phyloP scores from a whole-genome alignment of 768 basidiomycete genomes.

The Saitozyma sp. region DNA sequence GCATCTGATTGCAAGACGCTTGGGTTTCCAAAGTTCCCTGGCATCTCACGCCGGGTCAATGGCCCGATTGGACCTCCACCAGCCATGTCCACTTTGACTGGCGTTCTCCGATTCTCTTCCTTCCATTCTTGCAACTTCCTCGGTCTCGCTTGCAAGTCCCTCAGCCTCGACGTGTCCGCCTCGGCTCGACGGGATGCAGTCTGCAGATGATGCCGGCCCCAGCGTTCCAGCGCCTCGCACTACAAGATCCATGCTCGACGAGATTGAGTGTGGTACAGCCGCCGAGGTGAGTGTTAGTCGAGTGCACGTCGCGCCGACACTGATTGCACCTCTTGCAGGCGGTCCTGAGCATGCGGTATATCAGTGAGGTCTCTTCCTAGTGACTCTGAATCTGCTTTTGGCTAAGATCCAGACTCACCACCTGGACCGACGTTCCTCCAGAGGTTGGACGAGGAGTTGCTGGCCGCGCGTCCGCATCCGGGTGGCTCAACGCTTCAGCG shows the following conservation, averaged over 20 bases:
- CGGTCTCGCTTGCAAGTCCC: too few species aligned
- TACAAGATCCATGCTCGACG: slow-evolving; percentile 14
- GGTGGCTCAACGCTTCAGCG: slow-evolving; percentile 34
- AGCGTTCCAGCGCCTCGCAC: too few species aligned
- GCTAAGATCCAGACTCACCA: slow-evolving; percentile 23
- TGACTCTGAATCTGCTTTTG: not conserved
- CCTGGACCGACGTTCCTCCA: slow-evolving; percentile 39
- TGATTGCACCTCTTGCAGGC: slow-evolving; percentile 8
- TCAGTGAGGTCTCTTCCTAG: slow-evolving; percentile 17
- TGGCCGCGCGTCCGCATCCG: slow-evolving; percentile 26
- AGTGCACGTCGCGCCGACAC: not conserved
- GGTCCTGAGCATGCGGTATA: slow-evolving; percentile 30
- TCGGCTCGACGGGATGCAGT: too few species aligned
- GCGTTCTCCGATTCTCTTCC: too few species aligned
- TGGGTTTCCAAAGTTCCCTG: too few species aligned
- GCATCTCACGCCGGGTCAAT: too few species aligned
- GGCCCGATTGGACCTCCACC: too few species aligned
- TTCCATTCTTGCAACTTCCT: too few species aligned
- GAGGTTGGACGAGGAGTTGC: slow-evolving; percentile 29
- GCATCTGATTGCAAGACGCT: too few species aligned
- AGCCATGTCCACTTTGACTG: too few species aligned
- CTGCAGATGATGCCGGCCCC: too few species aligned
- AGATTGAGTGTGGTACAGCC: slow-evolving; percentile 30
- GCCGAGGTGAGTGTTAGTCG: slow-evolving; percentile 22
- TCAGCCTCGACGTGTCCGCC: too few species aligned